Percentiles rank a stretch among this genome's conserved stretches.
Evolutionary conservation across 2,329 filamentous ascomycete genomes (phyloP).

Genomic region (Trematosphaeria pertusa): DNA sequence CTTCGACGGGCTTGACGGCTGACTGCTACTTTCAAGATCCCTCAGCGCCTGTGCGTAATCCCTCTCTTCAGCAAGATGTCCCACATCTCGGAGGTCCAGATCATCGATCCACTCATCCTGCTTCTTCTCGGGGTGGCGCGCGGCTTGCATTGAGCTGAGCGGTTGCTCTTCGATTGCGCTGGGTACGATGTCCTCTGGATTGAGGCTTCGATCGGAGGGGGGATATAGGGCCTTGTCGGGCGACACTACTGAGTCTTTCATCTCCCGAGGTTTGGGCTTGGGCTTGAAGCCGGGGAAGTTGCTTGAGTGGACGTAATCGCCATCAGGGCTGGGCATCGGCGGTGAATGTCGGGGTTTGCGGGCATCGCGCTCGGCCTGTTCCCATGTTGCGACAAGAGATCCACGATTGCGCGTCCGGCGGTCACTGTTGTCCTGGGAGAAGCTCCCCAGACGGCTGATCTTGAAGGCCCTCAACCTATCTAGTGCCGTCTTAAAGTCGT

Average conservation of each 20-base stretch:
- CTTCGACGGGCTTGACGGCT: too few species aligned
- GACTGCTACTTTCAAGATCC: too few species aligned
- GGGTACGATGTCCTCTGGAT: conserved; percentile 39
- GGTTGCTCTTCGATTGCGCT: conserved; percentile 33
- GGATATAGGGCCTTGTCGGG: conserved; percentile 22
- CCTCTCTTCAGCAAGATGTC: conserved; percentile 29
- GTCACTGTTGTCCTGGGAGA: conserved; percentile 44
- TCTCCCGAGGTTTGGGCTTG: conserved; percentile 23
- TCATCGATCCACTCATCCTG: conserved; percentile 27
- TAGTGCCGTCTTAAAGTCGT: conserved; percentile 70
- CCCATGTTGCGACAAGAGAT: conserved; percentile 42
- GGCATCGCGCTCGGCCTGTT: conserved; percentile 41
- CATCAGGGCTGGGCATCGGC: conserved; percentile 33
- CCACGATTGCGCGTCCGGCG: conserved; percentile 39
- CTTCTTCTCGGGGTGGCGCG: conserved; percentile 24
- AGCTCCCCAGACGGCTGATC: conserved; percentile 49
- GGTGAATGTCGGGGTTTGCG: neutral
- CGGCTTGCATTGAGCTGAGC: conserved; percentile 19
- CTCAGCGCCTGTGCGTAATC: conserved; percentile 40
- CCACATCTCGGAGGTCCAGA: conserved; percentile 18
- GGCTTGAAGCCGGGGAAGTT: conserved; percentile 36
- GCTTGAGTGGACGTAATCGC: conserved; percentile 37
- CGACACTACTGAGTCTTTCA: conserved; percentile 35
- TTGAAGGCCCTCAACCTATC: conserved; percentile 56
- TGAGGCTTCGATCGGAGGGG: conserved; percentile 20